These are phyloP conservation scores for Ophiostoma sp. DNA, from an alignment of 2,329 filamentous ascomycete genomes.

Conservation along the genomic window DNA sequence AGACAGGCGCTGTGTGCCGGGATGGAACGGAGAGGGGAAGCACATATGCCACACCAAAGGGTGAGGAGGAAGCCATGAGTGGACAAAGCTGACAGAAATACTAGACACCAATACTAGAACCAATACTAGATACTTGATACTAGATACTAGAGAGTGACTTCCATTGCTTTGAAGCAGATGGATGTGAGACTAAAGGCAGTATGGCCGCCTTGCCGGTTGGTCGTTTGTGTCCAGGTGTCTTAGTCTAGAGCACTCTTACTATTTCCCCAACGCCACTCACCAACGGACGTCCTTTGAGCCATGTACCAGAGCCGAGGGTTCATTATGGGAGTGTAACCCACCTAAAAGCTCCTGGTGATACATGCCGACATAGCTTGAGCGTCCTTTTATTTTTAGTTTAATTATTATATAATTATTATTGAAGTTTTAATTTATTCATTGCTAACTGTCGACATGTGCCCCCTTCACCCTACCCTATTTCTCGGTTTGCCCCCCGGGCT, in stretches of 20 bases:
- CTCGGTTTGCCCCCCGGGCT: not conserved
- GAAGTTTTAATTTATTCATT: not conserved
- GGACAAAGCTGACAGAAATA: not conserved
- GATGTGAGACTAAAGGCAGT: too few relatives aligned
- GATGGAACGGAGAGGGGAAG: constrained; percentile 4
- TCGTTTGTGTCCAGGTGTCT: too few relatives aligned
- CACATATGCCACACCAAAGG: not conserved
- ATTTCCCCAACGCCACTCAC: not conserved
- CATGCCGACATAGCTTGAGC: not conserved
- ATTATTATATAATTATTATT: too few relatives aligned
- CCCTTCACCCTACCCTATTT: not conserved
- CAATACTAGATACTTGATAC: not conserved
- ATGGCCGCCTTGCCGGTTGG: too few relatives aligned
- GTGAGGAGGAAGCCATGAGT: not conserved
- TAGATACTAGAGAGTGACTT: not conserved
- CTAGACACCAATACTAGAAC: not conserved
- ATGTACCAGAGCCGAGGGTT: not conserved
- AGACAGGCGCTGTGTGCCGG: not conserved
- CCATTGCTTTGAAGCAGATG: too few relatives aligned
- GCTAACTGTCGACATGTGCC: not conserved
- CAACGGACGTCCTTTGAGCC: not conserved
- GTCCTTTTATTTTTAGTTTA: not conserved
- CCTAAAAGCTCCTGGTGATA: not conserved
- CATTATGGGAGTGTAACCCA: too few relatives aligned
- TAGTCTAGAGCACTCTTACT: not conserved